Percentiles rank a stretch among this genome's conserved stretches.
These are phyloP conservation scores for Polytolypa hystricis DNA, from an alignment of 2,329 filamentous ascomycete species.

Conservation along the genomic window DNA sequence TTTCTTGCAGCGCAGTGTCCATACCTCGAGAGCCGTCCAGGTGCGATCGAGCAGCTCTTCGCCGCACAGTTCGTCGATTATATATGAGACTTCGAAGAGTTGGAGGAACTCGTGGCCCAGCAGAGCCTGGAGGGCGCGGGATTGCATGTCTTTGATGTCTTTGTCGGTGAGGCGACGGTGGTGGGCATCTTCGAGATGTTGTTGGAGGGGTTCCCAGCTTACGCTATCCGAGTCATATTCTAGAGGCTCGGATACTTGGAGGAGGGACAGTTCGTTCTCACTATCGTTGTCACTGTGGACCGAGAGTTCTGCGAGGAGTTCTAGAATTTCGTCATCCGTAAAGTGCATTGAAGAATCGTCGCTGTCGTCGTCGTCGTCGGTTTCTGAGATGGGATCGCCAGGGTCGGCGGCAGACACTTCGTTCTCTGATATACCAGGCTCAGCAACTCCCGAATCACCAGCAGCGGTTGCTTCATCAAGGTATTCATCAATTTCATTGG, in stretches of 20 bases:
- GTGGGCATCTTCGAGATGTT: not conserved
- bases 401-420: too few relatives aligned
- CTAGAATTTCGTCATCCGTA: too few relatives aligned
- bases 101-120: not conserved
- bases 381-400: too few relatives aligned
- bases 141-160: not conserved
- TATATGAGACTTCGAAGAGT: not conserved
- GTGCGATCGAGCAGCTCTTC: constrained; percentile 1
- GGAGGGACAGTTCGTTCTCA: not conserved
- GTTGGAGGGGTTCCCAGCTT: not conserved
- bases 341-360: too few relatives aligned
- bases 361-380: too few relatives aligned
- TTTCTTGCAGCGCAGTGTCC: not conserved
- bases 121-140: not conserved
- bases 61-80: not conserved
- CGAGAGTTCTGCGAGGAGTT: not conserved
- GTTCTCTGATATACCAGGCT: too few relatives aligned
- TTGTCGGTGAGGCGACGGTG: not conserved
- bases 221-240: not conserved
- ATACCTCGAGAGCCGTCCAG: constrained; percentile 1
- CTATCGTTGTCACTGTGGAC: not conserved
- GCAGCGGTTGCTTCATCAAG: too few relatives aligned
- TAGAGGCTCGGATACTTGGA: not conserved
- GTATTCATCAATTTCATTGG: too few relatives aligned
- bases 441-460: too few relatives aligned